These are phyloP conservation scores for Exophiala spinifera DNA, from an alignment of 2,329 filamentous ascomycete species.

Conservation along the genomic window DNA sequence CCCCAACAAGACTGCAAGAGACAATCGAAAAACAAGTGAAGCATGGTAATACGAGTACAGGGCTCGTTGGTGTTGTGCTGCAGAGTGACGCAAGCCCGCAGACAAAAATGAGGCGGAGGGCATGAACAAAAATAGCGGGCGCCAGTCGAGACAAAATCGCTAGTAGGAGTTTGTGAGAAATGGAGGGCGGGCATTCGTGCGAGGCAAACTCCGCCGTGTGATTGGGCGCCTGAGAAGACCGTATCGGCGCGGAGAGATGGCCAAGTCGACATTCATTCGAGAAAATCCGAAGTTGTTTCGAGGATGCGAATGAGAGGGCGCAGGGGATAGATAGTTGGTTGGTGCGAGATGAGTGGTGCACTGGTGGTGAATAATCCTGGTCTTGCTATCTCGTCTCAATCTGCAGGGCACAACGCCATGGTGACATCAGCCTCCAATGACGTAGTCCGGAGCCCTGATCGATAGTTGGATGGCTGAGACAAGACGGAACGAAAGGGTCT, in stretches of 20 bases:
- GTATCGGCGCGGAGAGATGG: too few species aligned
- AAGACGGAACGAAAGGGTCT: constrained; percentile 40
- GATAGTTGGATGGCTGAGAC: constrained; percentile 40
- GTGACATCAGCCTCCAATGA: constrained; percentile 25
- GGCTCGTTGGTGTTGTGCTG: not conserved
- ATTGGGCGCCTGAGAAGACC: too few species aligned
- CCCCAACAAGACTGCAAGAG: constrained; percentile 9
- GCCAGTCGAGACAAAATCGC: too few species aligned
- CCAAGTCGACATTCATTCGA: too few species aligned
- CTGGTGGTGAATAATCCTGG: constrained; percentile 1
- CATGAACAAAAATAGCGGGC: not conserved
- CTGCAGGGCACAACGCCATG: constrained; percentile 21
- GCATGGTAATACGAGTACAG: too few species aligned
- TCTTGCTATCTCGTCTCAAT: constrained; percentile 12
- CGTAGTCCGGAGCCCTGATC: constrained; percentile 34
- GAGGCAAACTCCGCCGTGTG: too few species aligned
- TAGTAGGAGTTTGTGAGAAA: too few species aligned
- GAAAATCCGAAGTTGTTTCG: not conserved
- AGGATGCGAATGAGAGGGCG: not conserved
- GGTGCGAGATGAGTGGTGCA: constrained; percentile 3
- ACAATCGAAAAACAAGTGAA: not conserved
- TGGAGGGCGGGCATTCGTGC: too few species aligned
- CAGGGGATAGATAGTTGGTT: not conserved
- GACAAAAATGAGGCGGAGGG: constrained; percentile 1
- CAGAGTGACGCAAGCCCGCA: constrained; percentile 9